Conservation (phyloP, 2,329 filamentous ascomycete genomes). For the Botrytis sinoallii region DNA sequence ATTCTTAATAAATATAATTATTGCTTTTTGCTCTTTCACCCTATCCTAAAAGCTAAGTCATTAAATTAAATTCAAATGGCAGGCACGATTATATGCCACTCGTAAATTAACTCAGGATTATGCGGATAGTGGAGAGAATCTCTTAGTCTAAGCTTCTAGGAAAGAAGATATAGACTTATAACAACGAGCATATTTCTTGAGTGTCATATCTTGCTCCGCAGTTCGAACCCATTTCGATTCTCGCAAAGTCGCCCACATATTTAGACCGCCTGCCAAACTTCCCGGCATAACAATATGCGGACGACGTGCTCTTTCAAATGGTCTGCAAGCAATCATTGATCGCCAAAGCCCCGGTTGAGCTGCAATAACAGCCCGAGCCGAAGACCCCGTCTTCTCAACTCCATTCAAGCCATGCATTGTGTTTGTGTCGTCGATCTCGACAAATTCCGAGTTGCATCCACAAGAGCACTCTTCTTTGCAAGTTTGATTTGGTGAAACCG, state of each 20-base stretch:
- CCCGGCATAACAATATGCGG: neutral
- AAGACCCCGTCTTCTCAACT: neutral
- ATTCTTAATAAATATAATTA: neutral
- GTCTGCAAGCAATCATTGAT: constrained; percentile 11
- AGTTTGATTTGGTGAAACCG: neutral
- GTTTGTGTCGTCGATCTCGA: neutral
- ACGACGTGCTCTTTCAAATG: constrained; percentile 1
- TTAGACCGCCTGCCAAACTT: constrained; percentile 4
- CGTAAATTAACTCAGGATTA: too few species aligned
- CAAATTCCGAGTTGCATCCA: neutral
- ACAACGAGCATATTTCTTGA: neutral
- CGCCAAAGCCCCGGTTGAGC: neutral
- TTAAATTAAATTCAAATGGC: neutral
- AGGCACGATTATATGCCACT: neutral
- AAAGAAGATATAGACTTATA: neutral
- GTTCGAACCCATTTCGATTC: neutral
- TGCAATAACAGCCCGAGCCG: neutral
- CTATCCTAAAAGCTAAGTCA: neutral
- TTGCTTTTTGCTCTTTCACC: neutral
- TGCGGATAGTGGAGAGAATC: too few species aligned
- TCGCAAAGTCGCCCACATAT: neutral
- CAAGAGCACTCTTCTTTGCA: neutral
- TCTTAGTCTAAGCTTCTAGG: too few species aligned
- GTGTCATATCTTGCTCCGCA: neutral
- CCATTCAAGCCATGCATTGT: constrained; percentile 6